phyloP scores from a whole-genome alignment of 75 land plant genomes.

The Adiantum capillusveneris region DNA sequence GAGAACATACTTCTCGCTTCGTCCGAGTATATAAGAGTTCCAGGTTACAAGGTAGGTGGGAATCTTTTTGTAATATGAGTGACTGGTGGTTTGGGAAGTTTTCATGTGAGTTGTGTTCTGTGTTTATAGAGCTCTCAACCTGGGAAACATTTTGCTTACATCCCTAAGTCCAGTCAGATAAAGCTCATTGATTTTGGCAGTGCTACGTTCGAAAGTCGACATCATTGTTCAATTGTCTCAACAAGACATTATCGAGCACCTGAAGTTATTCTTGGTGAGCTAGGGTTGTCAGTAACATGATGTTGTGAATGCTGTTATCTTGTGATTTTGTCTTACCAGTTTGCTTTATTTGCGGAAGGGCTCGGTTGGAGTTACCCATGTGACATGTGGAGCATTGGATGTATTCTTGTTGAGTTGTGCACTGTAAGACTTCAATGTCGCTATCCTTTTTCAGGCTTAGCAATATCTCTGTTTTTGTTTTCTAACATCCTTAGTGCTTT shows the following conservation, averaged over 20 bases:
- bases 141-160: constrained; percentile 35
- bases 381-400: constrained; percentile 89
- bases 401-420: constrained; percentile 80
- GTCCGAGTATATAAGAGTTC: constrained; percentile 49
- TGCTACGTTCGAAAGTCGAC: constrained; percentile 59
- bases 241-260: constrained; percentile 96
- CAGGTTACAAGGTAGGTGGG: constrained; percentile 46
- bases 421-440: constrained; percentile 51
- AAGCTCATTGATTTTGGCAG: constrained; percentile 99
- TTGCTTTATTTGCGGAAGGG: constrained; percentile 12
- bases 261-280: constrained; percentile 83
- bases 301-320: no score
- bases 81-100: no score
- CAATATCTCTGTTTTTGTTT: no score
- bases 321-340: no score
- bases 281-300: neutral
- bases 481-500: no score
- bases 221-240: constrained; percentile 76
- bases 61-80: neutral
- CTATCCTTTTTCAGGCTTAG: no score
- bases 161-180: constrained; percentile 90
- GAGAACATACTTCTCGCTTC: constrained; percentile 62
- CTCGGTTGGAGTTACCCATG: constrained; percentile 85
- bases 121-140: constrained; percentile 28
- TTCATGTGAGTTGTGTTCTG: neutral